Evolutionary conservation across 768 basidiomycete species (phyloP).

Genomic region (Suillus spraguei): DNA sequence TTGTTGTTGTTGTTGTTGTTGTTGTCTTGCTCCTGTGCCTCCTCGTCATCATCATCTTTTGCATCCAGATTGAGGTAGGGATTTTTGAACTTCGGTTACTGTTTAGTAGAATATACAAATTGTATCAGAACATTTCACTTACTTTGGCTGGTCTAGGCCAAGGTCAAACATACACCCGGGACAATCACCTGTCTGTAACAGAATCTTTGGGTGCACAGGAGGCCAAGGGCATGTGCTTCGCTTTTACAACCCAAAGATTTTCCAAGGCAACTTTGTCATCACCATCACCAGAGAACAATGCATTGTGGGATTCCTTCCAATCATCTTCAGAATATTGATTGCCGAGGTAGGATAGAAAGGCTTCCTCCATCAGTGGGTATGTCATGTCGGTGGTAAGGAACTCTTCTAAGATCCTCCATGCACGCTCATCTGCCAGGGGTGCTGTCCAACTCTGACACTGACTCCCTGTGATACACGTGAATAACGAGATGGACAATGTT

Average conservation of each 20-base stretch:
- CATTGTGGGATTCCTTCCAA: neutral
- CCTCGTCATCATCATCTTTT: neutral
- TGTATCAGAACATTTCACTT: neutral
- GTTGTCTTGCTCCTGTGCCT: neutral
- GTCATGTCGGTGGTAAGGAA: neutral
- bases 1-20: too few species aligned
- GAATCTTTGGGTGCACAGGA: neutral
- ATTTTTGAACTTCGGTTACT: neutral
- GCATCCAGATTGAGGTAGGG: neutral
- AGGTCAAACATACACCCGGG: neutral
- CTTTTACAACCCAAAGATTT: neutral
- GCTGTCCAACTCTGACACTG: too few species aligned
- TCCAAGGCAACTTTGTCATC: neutral
- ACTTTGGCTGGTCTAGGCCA: neutral
- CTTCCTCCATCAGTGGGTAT: neutral
- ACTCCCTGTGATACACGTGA: neutral
- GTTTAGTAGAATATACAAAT: neutral
- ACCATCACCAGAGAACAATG: neutral
- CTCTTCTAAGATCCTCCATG: neutral
- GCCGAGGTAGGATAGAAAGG: neutral
- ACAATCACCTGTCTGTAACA: too few species aligned
- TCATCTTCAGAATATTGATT: neutral
- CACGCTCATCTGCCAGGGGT: neutral
- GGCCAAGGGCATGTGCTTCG: neutral
- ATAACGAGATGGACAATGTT: neutral